These are phyloP conservation scores for Aspergillus sp. DNA, from an alignment of 2,329 filamentous ascomycete genomes.

Conservation along the genomic window DNA sequence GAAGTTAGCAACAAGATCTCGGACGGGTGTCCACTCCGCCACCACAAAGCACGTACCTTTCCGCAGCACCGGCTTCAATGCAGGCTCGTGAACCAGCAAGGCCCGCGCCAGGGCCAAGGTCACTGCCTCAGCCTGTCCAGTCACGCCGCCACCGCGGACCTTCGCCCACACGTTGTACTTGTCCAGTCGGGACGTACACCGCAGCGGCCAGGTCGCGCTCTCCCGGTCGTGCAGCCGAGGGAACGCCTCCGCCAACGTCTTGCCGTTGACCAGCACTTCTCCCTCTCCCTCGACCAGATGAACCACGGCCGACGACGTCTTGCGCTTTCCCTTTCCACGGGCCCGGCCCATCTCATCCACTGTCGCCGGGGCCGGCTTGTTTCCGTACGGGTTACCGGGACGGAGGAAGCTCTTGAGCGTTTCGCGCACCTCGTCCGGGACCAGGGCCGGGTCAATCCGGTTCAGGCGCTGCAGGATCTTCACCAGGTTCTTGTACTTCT, in stretches of 20 bases:
- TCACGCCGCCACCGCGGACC: constrained; percentile 82
- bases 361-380: constrained; percentile 58
- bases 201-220: constrained; percentile 88
- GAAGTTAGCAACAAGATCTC: constrained; percentile 17
- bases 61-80: constrained; percentile 80
- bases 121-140: constrained; percentile 92
- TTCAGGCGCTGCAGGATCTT: constrained; percentile 76
- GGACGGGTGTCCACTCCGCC: not conserved
- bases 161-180: constrained; percentile 96
- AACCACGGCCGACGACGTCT: constrained; percentile 80
- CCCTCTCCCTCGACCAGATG: constrained; percentile 92
- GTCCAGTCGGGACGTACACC: constrained; percentile 76
- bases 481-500: constrained; percentile 77
- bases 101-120: constrained; percentile 87
- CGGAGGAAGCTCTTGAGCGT: constrained; percentile 71
- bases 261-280: constrained; percentile 86
- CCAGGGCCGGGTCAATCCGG: constrained; percentile 75
- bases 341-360: constrained; percentile 78
- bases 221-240: constrained; percentile 89
- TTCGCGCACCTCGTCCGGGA: constrained; percentile 66
- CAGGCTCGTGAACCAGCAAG: constrained; percentile 86
- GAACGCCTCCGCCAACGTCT: constrained; percentile 77
- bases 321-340: constrained; percentile 78
- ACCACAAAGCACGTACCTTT: constrained; percentile 65
- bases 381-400: constrained; percentile 68